Conservation (phyloP, 495 filamentous ascomycete genomes). For the Pseudomonodictys pantanalensis region DNA sequence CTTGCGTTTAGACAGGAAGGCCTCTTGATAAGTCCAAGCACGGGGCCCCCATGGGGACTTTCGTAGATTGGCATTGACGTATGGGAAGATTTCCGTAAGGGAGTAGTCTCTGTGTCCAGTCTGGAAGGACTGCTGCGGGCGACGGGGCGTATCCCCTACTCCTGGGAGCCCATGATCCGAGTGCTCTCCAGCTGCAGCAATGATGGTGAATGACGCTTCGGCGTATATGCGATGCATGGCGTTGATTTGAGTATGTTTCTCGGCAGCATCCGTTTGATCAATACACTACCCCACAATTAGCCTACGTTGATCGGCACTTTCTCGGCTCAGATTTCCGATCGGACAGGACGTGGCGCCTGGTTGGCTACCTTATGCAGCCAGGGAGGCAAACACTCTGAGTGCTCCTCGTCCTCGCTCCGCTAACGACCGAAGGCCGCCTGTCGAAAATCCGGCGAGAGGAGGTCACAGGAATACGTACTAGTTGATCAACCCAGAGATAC, state of each 20-base stretch:
- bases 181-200: constrained; percentile 2
- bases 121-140: not conserved
- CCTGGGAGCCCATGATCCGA: constrained; percentile 7
- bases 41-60: constrained; percentile 1
- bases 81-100: not conserved
- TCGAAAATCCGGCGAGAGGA: no score
- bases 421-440: no score
- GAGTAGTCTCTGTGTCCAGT: not conserved
- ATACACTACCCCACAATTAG: constrained; percentile 23
- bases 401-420: not conserved
- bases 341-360: no score
- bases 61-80: not conserved
- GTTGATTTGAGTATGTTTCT: constrained; percentile 20
- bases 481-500: not conserved
- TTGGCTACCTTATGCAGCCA: not conserved
- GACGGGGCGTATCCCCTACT: not conserved
- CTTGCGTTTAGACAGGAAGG: constrained; percentile 9
- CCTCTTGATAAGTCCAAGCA: constrained; percentile 25
- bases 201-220: constrained; percentile 7
- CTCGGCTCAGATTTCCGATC: no score
- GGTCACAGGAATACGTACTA: not conserved
- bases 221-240: constrained; percentile 15
- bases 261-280: constrained; percentile 11
- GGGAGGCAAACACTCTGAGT: not conserved
- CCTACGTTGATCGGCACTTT: no score